Conservation (phyloP, 129 eudicot genomes). For the Pulicaria dysenterica region DNA sequence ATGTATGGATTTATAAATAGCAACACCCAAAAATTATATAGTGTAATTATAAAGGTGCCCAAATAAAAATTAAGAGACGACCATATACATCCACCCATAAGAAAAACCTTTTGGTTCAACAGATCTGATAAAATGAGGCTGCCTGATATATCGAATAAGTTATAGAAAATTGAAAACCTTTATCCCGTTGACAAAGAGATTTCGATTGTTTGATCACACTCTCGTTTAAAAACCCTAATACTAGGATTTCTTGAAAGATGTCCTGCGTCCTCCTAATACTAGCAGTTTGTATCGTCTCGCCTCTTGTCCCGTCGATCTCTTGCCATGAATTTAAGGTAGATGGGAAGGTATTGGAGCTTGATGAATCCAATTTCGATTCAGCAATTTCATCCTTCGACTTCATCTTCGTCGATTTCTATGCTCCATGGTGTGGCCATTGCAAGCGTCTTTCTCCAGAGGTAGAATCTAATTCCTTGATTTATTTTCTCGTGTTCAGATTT, state of each 20-base stretch:
- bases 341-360: slow-evolving; percentile 82
- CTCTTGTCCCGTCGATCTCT: slow-evolving; percentile 25
- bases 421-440: slow-evolving; percentile 99
- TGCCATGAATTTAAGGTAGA: slow-evolving; percentile 49
- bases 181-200: neutral
- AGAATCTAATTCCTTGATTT: neutral
- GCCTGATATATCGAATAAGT: neutral
- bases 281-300: slow-evolving; percentile 26
- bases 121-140: too few relatives aligned
- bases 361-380: slow-evolving; percentile 80
- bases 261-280: neutral
- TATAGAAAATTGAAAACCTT: neutral
- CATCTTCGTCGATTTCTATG: slow-evolving; percentile 88
- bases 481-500: neutral
- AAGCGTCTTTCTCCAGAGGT: slow-evolving; percentile 97
- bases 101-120: too few relatives aligned
- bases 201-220: neutral
- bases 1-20: too few relatives aligned
- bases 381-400: slow-evolving; percentile 84
- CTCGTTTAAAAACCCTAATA: neutral
- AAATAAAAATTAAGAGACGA: too few relatives aligned
- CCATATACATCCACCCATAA: too few relatives aligned
- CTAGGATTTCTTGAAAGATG: neutral
- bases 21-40: too few relatives aligned
- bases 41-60: too few relatives aligned